phyloP scores from a whole-genome alignment of 768 basidiomycete genomes.

The Rubroboletus pulcherrimus region DNA sequence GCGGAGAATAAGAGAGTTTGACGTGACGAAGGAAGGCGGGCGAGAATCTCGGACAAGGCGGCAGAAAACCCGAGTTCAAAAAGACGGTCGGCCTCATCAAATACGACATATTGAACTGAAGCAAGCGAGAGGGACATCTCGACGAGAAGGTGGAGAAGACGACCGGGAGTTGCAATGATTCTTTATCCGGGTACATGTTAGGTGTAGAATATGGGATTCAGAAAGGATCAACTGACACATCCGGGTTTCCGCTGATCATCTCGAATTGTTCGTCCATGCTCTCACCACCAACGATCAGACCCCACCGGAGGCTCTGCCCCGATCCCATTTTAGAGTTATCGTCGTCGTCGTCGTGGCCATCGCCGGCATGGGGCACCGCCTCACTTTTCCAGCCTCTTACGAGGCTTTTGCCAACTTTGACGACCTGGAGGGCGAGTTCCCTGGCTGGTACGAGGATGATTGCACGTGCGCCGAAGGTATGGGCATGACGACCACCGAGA shows the following conservation, averaged over 20 bases:
- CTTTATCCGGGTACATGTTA: conserved; percentile 38
- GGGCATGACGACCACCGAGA: conserved; percentile 75
- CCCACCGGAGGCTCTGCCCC: conserved; percentile 76
- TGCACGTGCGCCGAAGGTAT: conserved; percentile 79
- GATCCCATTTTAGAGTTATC: conserved; percentile 46
- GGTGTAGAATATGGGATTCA: conserved; percentile 2
- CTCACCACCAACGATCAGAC: conserved; percentile 93
- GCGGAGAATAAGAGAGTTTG: conserved; percentile 97
- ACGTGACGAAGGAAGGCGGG: conserved; percentile 78
- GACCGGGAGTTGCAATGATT: conserved; percentile 96
- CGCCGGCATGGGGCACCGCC: conserved; percentile 69
- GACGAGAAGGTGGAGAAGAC: conserved; percentile 91
- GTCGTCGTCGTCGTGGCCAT: conserved; percentile 47
- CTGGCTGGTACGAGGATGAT: conserved; percentile 89
- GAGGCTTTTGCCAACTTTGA: conserved; percentile 95
- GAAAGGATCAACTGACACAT: conserved; percentile 63
- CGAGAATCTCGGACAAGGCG: conserved; percentile 86
- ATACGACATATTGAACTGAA: conserved; percentile 85
- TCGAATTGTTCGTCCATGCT: conserved; percentile 95
- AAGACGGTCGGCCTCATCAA: conserved; percentile 96
- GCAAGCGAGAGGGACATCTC: conserved; percentile 95
- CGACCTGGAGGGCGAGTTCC: conserved; percentile 89
- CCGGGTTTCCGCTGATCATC: conserved; percentile 90
- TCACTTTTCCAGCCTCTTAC: conserved; percentile 71
- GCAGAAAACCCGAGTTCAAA: conserved; percentile 98